Percentiles rank a stretch among this genome's conserved stretches.
Evolutionary conservation across 768 basidiomycete genomes (phyloP).

Genomic region (Aureoboletus auriporus): DNA sequence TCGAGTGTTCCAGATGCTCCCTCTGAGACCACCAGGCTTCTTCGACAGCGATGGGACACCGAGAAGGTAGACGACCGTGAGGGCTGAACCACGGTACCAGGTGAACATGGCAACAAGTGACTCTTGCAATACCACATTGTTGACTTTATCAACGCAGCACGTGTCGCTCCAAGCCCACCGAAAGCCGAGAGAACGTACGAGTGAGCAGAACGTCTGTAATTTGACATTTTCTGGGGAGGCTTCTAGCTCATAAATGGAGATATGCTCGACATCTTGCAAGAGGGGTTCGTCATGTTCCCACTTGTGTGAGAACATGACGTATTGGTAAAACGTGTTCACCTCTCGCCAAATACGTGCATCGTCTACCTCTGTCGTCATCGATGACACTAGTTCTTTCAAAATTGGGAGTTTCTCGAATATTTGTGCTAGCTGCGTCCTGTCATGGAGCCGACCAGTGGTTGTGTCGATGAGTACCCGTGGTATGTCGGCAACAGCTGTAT

Average conservation of each 20-base stretch:
- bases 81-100: not conserved
- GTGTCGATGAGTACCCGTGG: not conserved
- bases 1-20: conserved; percentile 10
- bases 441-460: conserved; percentile 2
- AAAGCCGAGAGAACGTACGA: not conserved
- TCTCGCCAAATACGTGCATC: not conserved
- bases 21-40: not conserved
- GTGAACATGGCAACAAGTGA: conserved; percentile 14
- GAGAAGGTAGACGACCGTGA: conserved; percentile 9
- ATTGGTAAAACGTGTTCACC: conserved; percentile 8
- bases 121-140: conserved; percentile 4
- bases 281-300: too few relatives aligned
- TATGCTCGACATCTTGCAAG: too few relatives aligned
- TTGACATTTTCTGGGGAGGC: not conserved
- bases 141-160: not conserved
- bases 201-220: conserved; percentile 1
- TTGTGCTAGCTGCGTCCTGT: conserved; percentile 6
- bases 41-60: not conserved
- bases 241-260: conserved; percentile 1
- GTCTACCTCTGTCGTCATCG: not conserved
- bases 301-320: not conserved
- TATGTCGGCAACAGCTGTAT: too few relatives aligned
- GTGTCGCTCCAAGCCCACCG: not conserved
- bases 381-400: conserved; percentile 1
- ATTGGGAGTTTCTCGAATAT: conserved; percentile 4